Conservation (phyloP, 208 protist species). For the Spongospora subterranea region DNA sequence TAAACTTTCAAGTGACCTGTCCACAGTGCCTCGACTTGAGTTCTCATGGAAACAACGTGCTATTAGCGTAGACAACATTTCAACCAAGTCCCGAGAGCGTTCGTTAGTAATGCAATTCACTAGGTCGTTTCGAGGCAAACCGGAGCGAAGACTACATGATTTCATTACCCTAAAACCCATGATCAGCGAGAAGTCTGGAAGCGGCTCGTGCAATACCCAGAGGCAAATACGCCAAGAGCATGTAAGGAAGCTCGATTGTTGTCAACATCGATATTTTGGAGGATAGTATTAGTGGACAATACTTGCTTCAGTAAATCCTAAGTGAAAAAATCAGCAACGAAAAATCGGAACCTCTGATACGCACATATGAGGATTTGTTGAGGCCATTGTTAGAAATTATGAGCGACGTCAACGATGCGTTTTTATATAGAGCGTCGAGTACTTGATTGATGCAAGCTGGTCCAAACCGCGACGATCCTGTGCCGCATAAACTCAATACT, state of each 20-base stretch:
- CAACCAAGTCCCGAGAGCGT: neutral
- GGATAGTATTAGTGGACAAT: neutral
- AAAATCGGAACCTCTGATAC: neutral
- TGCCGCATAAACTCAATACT: neutral
- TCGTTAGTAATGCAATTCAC: neutral
- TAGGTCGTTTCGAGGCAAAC: neutral
- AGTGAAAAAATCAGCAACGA: neutral
- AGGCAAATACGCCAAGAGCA: neutral
- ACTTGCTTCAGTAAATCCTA: neutral
- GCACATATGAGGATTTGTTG: slow-evolving; percentile 40
- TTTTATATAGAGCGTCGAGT: neutral
- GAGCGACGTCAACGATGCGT: neutral
- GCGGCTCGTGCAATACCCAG: neutral
- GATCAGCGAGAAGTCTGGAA: neutral
- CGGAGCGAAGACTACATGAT: neutral
- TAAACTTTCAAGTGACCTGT: neutral
- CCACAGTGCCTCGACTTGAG: neutral
- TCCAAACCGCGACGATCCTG: neutral
- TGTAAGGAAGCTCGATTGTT: neutral
- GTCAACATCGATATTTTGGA: neutral
- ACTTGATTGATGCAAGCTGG: neutral
- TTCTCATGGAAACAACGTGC: neutral
- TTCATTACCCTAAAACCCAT: neutral
- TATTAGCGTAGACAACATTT: neutral
- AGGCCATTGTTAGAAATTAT: slow-evolving; percentile 13